These are phyloP conservation scores for Trypanosoma congolense DNA, from an alignment of 208 protist genomes.

Conservation along the genomic window DNA sequence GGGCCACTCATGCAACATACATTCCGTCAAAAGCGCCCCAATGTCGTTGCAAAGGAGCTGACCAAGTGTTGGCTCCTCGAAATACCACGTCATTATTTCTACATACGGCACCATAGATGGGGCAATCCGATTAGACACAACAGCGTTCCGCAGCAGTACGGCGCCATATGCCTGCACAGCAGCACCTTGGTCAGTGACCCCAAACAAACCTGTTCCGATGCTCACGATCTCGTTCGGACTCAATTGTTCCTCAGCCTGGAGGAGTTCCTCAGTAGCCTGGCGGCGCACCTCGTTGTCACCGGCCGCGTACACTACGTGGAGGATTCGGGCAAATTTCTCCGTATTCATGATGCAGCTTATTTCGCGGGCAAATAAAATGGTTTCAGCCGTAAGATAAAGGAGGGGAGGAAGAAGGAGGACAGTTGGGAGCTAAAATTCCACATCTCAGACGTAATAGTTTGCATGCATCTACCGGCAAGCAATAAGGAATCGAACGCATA, in stretches of 20 bases:
- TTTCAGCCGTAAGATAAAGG: neutral
- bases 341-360: conserved; percentile 16
- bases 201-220: conserved; percentile 58
- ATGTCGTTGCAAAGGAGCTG: conserved; percentile 45
- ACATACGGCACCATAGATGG: conserved; percentile 37
- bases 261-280: conserved; percentile 29
- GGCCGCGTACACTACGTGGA: conserved; percentile 41
- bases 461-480: too few relatives aligned
- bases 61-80: conserved; percentile 42
- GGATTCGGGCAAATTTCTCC: conserved; percentile 26
- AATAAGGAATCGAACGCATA: too few relatives aligned
- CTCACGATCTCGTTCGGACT: conserved; percentile 20
- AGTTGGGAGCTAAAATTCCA: too few relatives aligned
- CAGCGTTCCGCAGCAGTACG: conserved; percentile 54
- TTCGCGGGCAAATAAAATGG: neutral
- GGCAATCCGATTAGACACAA: conserved; percentile 27
- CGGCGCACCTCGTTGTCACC: conserved; percentile 38
- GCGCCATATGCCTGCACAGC: conserved; percentile 79
- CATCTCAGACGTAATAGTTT: too few relatives aligned
- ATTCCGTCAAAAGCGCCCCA: conserved; percentile 62
- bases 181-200: conserved; percentile 28
- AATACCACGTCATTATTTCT: conserved; percentile 71
- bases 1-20: conserved; percentile 36
- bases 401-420: neutral
- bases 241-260: conserved; percentile 55